Base-by-base conservation (phyloP, 495 filamentous ascomycete species). In the Annulohypoxylon nitens region DNA sequence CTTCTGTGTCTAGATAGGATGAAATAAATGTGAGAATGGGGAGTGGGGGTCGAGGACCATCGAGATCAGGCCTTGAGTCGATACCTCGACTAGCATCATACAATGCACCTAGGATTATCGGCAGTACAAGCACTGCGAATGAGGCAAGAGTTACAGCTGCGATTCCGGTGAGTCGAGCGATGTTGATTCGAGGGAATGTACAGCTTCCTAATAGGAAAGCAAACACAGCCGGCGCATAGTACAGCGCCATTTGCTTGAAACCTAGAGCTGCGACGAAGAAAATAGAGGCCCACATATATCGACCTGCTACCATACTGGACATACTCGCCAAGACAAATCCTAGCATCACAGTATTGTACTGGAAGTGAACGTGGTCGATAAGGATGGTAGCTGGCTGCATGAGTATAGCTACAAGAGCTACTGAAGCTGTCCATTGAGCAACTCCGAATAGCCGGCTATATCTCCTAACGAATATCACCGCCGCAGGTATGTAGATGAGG, bases 241-340 rank as follows among this genome's bases (percentile, higher is more conserved):
- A 99, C 9, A 99, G 84, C 3, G 95, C 96, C 96, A 99, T 99
- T 79, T 99, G 96, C 84, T 99, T 99, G 84, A 97, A 99, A 11
- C 93, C 93, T 23, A 99, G 82, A 14, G 94, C 92, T 1, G 89
- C 87, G n/a, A 99, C 95, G 77, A 99, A 99, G 82, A 97, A 98
- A 60, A 96, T 88, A 67, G 91, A 92, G 6, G 91, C 88, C 94
- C 95, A 98, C 65, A 97, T 87, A 75, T 91, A 90, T 48, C 93
- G 89, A 3, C 92, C 93, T 2, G 94, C 93, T 45, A 97, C 79
- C 76, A 97, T 92, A 79, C 93, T 94, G 41, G 94, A 94, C 84
- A 97, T 89, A 75, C 91, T 93, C 0, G 94, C 94, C 36, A 95
- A 81, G 7, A 94, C 86, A 20, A 98, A 88, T 0, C 97, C 96